A percentile compares a stretch with the other conserved stretches of the same genome.
These are phyloP conservation scores for Suaeda aralocaspica DNA, from an alignment of 148 eudicot species.

Conservation along the genomic window DNA sequence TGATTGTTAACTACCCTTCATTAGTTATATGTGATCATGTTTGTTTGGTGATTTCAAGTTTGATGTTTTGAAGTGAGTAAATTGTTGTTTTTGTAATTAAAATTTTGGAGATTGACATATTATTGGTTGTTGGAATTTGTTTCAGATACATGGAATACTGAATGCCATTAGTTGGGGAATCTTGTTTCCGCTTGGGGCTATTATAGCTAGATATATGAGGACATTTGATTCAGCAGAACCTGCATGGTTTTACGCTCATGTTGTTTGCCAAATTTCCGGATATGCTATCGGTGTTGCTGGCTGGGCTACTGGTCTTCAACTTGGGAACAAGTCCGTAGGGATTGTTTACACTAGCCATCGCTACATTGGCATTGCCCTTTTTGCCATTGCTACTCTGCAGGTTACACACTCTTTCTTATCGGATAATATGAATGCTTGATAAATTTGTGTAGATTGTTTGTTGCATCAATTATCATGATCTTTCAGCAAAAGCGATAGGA, in stretches of 20 bases:
- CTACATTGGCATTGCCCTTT: slow-evolving; percentile 77
- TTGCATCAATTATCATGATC: not conserved
- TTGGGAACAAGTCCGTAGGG: slow-evolving; percentile 66
- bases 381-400: slow-evolving; percentile 88
- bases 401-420: slow-evolving; percentile 23
- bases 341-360: slow-evolving; percentile 57
- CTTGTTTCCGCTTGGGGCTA: slow-evolving; percentile 71
- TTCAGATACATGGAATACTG: slow-evolving; percentile 85
- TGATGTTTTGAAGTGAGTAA: not conserved
- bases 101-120: slow-evolving; percentile 3
- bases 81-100: not conserved
- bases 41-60: not conserved
- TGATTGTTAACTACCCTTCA: not conserved
- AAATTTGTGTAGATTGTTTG: not conserved
- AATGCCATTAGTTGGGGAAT: slow-evolving; percentile 94
- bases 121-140: not conserved
- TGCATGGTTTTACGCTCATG: slow-evolving; percentile 85
- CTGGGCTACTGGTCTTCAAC: slow-evolving; percentile 92
- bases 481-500: too few species aligned
- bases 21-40: not conserved
- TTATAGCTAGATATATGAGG: slow-evolving; percentile 72
- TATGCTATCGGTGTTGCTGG: slow-evolving; percentile 91
- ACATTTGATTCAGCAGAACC: slow-evolving; percentile 77
- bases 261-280: slow-evolving; percentile 62
- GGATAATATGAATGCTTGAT: not conserved